Conservation (phyloP, 257 asterid genomes). For the Ophiorrhiza pumila region DNA sequence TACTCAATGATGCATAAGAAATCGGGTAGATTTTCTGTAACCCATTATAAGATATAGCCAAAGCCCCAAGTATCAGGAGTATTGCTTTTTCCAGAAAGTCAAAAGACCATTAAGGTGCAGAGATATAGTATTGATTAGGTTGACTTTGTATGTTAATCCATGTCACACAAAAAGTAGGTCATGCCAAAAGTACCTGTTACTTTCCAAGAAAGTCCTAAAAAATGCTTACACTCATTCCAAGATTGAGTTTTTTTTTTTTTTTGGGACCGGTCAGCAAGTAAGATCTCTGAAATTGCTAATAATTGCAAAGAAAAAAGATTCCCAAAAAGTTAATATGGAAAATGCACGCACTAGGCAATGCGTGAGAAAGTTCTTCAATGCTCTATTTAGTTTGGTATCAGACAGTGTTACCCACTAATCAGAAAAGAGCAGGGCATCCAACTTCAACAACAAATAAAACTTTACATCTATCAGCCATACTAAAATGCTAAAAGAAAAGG, state of each 20-base stretch:
- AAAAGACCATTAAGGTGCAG: not conserved
- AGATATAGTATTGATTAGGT: not conserved
- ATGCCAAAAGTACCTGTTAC: not conserved
- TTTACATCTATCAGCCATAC: not conserved
- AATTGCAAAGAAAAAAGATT: not conserved
- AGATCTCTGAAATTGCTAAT: not conserved
- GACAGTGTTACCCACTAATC: not conserved
- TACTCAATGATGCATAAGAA: not conserved
- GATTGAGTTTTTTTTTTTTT: not conserved
- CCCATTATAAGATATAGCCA: not conserved
- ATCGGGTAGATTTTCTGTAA: not conserved
- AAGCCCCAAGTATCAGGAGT: not conserved
- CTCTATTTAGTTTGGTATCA: not conserved
- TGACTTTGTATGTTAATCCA: not conserved
- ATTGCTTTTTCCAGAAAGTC: not conserved
- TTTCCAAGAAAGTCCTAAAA: not conserved
- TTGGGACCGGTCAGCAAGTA: not conserved
- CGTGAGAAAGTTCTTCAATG: not conserved
- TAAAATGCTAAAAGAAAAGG: not conserved
- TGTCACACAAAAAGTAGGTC: not conserved
- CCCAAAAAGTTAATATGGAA: not conserved
- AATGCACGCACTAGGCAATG: not conserved
- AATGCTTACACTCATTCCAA: not conserved
- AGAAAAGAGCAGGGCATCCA: not conserved
- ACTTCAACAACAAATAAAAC: not conserved